These are phyloP conservation scores for Hypsizygus ulmarius DNA, from an alignment of 1,284 basidiomycete species.

Conservation along the genomic window DNA sequence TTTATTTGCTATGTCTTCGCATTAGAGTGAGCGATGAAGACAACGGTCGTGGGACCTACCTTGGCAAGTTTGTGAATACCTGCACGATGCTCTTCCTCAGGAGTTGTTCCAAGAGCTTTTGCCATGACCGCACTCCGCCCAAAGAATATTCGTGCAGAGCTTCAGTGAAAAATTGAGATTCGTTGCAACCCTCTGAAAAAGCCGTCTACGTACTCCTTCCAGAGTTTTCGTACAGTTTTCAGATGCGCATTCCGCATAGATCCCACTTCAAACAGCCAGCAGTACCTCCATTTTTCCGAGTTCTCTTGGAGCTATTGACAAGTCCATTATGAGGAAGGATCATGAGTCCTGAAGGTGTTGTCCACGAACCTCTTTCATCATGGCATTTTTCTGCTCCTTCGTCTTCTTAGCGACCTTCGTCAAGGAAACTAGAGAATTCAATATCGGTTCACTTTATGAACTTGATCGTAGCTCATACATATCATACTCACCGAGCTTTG, in stretches of 20 bases:
- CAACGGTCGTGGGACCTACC: constrained; percentile 43
- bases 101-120: constrained; percentile 88
- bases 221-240: constrained; percentile 89
- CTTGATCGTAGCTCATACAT: constrained; percentile 9
- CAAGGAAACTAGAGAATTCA: constrained; percentile 55
- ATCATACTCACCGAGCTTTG: constrained; percentile 68
- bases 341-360: not conserved
- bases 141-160: constrained; percentile 90
- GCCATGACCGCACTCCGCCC: constrained; percentile 93
- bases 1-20: constrained; percentile 68
- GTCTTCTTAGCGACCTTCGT: constrained; percentile 81
- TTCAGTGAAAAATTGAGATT: constrained; percentile 26
- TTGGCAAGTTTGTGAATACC: constrained; percentile 81
- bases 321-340: constrained; percentile 1
- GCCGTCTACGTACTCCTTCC: constrained; percentile 76
- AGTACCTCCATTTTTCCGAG: constrained; percentile 87
- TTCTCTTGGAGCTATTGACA: constrained; percentile 65
- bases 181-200: constrained; percentile 11
- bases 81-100: constrained; percentile 82
- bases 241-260: constrained; percentile 94
- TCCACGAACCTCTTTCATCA: constrained; percentile 75
- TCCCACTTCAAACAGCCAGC: constrained; percentile 94
- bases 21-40: constrained; percentile 9
- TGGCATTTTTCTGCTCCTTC: constrained; percentile 80
- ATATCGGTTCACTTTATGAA: constrained; percentile 11